Evolutionary conservation across 208 protist species (phyloP).

Genomic region (Leishmania amazonensis): DNA sequence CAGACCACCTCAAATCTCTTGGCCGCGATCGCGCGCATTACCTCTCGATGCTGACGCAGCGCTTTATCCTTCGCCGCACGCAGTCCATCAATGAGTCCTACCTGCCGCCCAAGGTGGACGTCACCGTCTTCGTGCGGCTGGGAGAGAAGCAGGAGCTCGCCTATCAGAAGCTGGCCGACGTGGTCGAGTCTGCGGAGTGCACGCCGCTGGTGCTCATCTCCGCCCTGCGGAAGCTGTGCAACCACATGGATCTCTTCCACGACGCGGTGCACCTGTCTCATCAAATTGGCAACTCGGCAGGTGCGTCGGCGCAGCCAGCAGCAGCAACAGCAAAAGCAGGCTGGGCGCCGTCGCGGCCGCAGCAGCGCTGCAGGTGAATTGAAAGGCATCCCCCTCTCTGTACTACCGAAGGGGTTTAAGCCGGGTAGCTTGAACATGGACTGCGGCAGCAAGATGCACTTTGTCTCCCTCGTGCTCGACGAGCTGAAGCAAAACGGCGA

Average conservation of each 20-base stretch:
- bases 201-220: conserved; percentile 86
- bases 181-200: conserved; percentile 62
- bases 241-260: conserved; percentile 92
- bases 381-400: conserved; percentile 59
- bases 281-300: conserved; percentile 12
- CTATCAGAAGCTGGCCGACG: conserved; percentile 66
- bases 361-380: conserved; percentile 3
- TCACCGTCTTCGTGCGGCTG: conserved; percentile 87
- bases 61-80: conserved; percentile 83
- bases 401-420: conserved; percentile 74
- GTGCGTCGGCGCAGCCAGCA: conserved; percentile 1
- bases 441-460: conserved; percentile 77
- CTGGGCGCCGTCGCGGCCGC: conserved; percentile 8
- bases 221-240: conserved; percentile 92
- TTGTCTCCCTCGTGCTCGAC: conserved; percentile 83
- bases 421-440: conserved; percentile 47
- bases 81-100: conserved; percentile 89
- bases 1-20: conserved; percentile 65
- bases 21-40: conserved; percentile 83
- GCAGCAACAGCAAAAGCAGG: conserved; percentile 14
- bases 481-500: conserved; percentile 72
- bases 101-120: conserved; percentile 81
- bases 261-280: conserved; percentile 71
- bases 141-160: conserved; percentile 56
- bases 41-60: conserved; percentile 76